These are phyloP conservation scores for Fragaria nilgerrensis DNA, from an alignment of 306 rosid species.

Conservation along the genomic window DNA sequence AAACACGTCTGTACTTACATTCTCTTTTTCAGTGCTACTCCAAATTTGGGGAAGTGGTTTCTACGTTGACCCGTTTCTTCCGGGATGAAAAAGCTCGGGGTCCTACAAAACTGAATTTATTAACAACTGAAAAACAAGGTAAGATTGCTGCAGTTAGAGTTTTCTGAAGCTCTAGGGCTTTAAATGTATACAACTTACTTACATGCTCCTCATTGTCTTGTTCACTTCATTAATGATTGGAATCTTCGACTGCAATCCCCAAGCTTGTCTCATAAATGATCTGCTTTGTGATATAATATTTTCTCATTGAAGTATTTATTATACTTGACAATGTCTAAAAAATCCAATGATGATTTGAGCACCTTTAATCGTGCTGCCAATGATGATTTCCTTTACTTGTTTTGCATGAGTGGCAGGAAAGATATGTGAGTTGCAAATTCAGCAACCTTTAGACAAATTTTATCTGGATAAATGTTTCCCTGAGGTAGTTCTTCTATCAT, in stretches of 20 bases:
- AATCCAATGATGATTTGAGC: neutral
- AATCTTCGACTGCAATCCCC: neutral
- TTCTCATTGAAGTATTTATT: neutral
- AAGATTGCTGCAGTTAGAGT: slow-evolving; percentile 31
- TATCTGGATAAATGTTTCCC: slow-evolving; percentile 35
- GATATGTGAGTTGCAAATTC: slow-evolving; percentile 36
- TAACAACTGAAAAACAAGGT: slow-evolving; percentile 53
- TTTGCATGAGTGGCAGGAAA: slow-evolving; percentile 35
- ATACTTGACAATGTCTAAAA: neutral
- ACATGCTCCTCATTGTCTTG: neutral
- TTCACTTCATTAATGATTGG: neutral
- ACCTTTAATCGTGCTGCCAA: slow-evolving; percentile 19
- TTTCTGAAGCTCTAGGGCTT: neutral
- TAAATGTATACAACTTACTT: neutral
- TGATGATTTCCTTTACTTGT: slow-evolving; percentile 10
- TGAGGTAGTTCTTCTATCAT: slow-evolving; percentile 40
- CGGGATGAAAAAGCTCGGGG: slow-evolving; percentile 56
- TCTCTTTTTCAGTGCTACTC: slow-evolving; percentile 63
- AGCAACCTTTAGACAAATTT: slow-evolving; percentile 32
- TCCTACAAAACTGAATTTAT: slow-evolving; percentile 52
- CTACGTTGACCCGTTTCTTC: slow-evolving; percentile 76
- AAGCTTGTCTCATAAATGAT: neutral
- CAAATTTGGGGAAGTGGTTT: slow-evolving; percentile 84
- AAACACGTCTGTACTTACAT: slow-evolving; percentile 25
- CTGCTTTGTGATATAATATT: neutral